phyloP scores from a whole-genome alignment of 441 rosid species.

The Brassica hybrid region DNA sequence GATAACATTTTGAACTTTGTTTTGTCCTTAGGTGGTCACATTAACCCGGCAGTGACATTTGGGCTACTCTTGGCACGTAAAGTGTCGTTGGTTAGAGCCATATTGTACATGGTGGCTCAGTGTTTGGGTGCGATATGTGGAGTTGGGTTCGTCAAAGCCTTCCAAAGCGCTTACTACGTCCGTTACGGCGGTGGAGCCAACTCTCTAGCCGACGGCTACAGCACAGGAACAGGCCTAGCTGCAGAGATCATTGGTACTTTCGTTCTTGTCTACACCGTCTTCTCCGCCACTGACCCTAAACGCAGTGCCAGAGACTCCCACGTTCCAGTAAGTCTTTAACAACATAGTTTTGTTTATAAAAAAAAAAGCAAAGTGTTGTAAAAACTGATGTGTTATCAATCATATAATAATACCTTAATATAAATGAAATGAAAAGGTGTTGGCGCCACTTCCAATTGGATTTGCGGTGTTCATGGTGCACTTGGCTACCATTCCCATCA shows the following conservation, averaged over 20 bases:
- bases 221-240: constrained; percentile 85
- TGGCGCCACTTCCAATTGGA: constrained; percentile 48
- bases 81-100: constrained; percentile 55
- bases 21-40: constrained; percentile 54
- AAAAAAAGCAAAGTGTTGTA: not conserved
- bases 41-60: constrained; percentile 65
- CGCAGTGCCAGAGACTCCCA: constrained; percentile 94
- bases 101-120: constrained; percentile 59
- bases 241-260: constrained; percentile 94
- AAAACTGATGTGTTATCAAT: not conserved
- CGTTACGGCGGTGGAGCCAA: constrained; percentile 77
- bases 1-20: not conserved
- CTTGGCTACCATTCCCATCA: constrained; percentile 46
- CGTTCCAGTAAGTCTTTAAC: constrained; percentile 60
- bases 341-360: not conserved
- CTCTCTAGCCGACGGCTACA: constrained; percentile 60
- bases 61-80: constrained; percentile 60
- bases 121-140: constrained; percentile 66
- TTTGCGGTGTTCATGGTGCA: constrained; percentile 50
- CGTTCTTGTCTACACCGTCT: constrained; percentile 89
- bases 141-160: constrained; percentile 59
- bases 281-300: constrained; percentile 96
- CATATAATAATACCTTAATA: not conserved
- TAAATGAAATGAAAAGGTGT: constrained; percentile 33
- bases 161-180: constrained; percentile 43